A percentile compares a stretch with the other conserved stretches of the same genome.
Evolutionary conservation across 139 green algal genomes (phyloP).

Genomic region (Coccomyxa sp.): DNA sequence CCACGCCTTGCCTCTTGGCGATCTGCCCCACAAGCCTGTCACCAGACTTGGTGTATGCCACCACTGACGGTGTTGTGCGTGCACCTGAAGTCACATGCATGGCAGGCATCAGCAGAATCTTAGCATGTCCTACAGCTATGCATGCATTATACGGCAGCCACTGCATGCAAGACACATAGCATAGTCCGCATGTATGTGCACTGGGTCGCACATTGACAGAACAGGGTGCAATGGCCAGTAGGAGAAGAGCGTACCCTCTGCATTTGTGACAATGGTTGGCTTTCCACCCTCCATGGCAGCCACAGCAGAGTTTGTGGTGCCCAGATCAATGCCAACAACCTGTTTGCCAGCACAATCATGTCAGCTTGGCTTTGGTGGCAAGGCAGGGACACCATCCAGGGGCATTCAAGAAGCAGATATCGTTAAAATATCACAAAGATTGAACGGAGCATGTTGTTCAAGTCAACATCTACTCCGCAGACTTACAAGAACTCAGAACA

Average conservation of each 20-base stretch:
- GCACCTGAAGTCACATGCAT: constrained; percentile 12
- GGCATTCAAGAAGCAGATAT: too few species aligned
- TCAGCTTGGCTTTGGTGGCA: background rate
- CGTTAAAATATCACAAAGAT: too few species aligned
- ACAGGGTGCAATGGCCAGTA: background rate
- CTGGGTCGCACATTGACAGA: background rate
- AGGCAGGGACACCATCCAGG: too few species aligned
- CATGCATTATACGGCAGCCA: too few species aligned
- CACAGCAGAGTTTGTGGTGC: constrained; percentile 86
- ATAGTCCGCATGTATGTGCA: background rate
- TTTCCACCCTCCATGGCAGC: constrained; percentile 91
- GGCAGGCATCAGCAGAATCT: background rate
- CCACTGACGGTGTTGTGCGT: constrained; percentile 95
- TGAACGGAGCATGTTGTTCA: too few species aligned
- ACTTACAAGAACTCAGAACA: too few species aligned
- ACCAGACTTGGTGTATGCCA: constrained; percentile 92
- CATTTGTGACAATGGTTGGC: constrained; percentile 97
- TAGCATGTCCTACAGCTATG: background rate
- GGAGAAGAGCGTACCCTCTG: constrained; percentile 63
- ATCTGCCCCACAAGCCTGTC: constrained; percentile 98
- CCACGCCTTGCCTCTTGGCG: constrained; percentile 96
- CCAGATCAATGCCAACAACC: constrained; percentile 62
- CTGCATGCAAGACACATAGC: background rate
- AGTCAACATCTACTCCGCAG: too few species aligned
- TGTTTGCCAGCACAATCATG: background rate